Evolutionary conservation across 2,329 filamentous ascomycete genomes (phyloP), one percentile per base, ranked within the genome.

Genomic region (Teratosphaeria gauchensis): DNA sequence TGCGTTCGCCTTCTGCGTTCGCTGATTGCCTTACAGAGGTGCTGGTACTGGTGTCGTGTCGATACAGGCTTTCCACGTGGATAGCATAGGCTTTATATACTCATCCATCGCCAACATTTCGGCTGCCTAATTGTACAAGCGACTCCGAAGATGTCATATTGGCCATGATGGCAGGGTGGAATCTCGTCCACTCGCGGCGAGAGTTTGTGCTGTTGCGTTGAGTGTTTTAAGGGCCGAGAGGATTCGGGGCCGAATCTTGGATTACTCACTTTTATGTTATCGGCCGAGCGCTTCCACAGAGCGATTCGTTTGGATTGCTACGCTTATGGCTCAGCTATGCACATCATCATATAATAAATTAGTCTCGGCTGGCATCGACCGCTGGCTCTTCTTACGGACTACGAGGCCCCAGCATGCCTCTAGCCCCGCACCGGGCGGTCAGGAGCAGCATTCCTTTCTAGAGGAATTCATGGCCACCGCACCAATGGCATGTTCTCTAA

Each of bases 221-320:
- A 42, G n/a, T 16, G 35, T 42, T 42, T 38, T 42, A 16, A 4
- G 4, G 35, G 35, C 35, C 35, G 35, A 42, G 35, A 12, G n/a
- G 6, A 42, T 42, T 42, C 35, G 35, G 35, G 35, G 12, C 35
- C 35, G 35, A 42, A 42, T 12, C 35, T 42, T 42, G 4, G 35
- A 42, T 16, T 42, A 16, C 35, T 16, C 35, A 4, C 5, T 12
- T 11, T 5, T 42, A 16, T 42, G 12, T 28, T 28, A 28, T 42
- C 35, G 35, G 35, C 35, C 35, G 35, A 42, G n/a, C 2, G 5
- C 5, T 11, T 42, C n/a, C 35, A 16, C 12, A 42, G 5, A 42
- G 35, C 35, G 12, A 70, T 58, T 2, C 11, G 7, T 14, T 14
- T 4, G 11, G 14, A 42, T 14, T 42, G 35, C 35, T 42, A 42